Conservation (phyloP, 139 green algal species). For the Closterium sp. region DNA sequence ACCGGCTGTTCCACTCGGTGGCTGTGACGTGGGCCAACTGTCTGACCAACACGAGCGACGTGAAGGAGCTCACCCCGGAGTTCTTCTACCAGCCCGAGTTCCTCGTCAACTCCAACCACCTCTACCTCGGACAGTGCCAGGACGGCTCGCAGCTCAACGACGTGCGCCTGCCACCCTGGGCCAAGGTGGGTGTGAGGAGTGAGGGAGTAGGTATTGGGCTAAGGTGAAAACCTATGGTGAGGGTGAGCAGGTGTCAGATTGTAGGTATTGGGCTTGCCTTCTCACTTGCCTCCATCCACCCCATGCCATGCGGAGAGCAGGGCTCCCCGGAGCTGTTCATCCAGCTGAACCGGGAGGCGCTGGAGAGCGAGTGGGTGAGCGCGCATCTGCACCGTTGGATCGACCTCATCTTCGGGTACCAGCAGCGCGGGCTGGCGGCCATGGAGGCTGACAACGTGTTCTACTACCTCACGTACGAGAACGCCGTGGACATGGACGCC, state of each 20-base stretch:
- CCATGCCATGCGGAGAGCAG: neutral
- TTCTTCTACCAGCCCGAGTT: constrained; percentile 60
- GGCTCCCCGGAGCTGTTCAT: neutral
- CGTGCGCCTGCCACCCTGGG: constrained; percentile 57
- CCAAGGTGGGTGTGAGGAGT: constrained; percentile 17
- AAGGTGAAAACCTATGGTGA: too few species aligned
- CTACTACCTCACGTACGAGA: constrained; percentile 63
- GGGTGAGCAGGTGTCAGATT: too few species aligned
- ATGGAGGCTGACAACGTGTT: constrained; percentile 57
- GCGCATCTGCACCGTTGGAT: constrained; percentile 62
- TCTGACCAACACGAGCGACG: constrained; percentile 52
- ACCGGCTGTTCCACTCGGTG: constrained; percentile 60
- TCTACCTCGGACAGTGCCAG: constrained; percentile 43
- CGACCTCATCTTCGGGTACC: constrained; percentile 56
- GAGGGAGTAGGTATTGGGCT: neutral
- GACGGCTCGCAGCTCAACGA: constrained; percentile 32
- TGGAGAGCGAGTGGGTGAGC: constrained; percentile 65
- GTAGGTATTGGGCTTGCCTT: neutral
- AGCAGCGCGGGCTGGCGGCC: constrained; percentile 30
- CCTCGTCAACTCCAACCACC: constrained; percentile 54
- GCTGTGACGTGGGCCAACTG: constrained; percentile 37
- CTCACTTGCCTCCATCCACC: neutral
- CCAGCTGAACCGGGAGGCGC: constrained; percentile 12
- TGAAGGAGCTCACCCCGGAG: constrained; percentile 63
- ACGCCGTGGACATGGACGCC: constrained; percentile 46